Evolutionary conservation across 2,329 filamentous ascomycete genomes (phyloP).

Genomic region (Plectosphaerella cucumerina): DNA sequence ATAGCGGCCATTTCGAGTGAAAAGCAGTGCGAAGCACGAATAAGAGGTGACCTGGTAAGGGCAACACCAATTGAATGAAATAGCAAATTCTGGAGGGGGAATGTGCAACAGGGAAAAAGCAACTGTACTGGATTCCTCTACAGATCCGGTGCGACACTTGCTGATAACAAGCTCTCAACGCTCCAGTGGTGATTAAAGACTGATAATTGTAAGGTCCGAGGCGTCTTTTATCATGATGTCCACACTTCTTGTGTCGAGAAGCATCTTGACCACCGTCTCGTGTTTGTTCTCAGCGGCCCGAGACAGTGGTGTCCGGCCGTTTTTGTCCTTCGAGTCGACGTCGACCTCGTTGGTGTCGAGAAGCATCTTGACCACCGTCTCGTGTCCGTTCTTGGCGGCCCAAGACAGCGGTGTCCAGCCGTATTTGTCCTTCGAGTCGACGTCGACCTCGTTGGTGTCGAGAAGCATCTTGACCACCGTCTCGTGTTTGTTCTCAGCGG

Average conservation of each 20-base stretch:
- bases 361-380: conserved; percentile 9
- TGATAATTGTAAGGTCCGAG: neutral
- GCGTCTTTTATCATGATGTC: neutral
- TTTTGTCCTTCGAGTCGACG: neutral
- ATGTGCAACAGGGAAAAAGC: no score
- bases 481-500: conserved; percentile 8
- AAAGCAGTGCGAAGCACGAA: no score
- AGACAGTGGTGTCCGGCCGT: neutral
- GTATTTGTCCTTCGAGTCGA: conserved; percentile 8
- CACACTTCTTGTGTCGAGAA: neutral
- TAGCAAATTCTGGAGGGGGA: no score
- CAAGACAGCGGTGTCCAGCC: conserved; percentile 12
- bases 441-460: conserved; percentile 4
- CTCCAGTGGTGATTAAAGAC: neutral
- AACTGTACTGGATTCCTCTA: no score
- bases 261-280: neutral
- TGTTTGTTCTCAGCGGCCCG: neutral
- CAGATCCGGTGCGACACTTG: neutral
- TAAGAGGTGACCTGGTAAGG: no score
- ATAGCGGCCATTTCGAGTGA: no score
- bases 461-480: conserved; percentile 14
- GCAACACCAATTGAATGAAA: no score
- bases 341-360: neutral
- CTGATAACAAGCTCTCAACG: neutral
- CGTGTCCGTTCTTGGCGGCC: conserved; percentile 12